Conservation (phyloP, 1,284 basidiomycete genomes). For the Taiwanofungus camphoratus region DNA sequence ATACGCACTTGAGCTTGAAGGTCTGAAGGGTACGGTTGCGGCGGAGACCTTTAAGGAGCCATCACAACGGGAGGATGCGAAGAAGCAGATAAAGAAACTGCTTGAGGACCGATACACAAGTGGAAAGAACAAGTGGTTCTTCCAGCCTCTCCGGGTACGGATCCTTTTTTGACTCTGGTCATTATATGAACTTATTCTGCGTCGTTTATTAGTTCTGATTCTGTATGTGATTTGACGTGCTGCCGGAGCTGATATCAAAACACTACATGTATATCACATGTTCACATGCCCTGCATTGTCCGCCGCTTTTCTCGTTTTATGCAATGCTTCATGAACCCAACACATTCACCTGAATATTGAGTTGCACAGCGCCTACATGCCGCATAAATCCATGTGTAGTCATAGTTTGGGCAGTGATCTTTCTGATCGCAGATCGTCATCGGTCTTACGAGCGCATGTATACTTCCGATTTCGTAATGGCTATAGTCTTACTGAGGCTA, state of each 20-base stretch:
- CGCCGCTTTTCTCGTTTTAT: no score
- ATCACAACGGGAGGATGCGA: constrained; percentile 86
- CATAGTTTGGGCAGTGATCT: no score
- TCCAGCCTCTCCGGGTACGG: constrained; percentile 73
- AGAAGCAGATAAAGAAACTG: constrained; percentile 94
- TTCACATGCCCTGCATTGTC: constrained; percentile 7
- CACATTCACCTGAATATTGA: no score
- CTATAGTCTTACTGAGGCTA: no score
- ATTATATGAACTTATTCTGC: background rate
- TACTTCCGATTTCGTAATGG: no score
- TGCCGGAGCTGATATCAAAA: constrained; percentile 3
- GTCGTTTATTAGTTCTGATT: constrained; percentile 16
- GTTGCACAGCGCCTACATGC: no score
- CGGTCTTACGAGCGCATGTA: no score
- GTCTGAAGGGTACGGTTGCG: constrained; percentile 79
- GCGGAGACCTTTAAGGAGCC: constrained; percentile 94
- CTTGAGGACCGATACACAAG: constrained; percentile 88
- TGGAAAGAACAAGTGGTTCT: constrained; percentile 97
- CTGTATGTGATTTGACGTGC: background rate
- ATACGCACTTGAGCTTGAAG: constrained; percentile 92
- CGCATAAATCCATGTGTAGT: no score
- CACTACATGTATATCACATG: constrained; percentile 20
- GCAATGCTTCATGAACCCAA: no score
- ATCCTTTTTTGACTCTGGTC: background rate
- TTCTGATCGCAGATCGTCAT: no score